Percentiles rank a stretch among this genome's conserved stretches.
phyloP scores from a whole-genome alignment of 768 basidiomycete species.

The Macrolepiota fuliginosa region DNA sequence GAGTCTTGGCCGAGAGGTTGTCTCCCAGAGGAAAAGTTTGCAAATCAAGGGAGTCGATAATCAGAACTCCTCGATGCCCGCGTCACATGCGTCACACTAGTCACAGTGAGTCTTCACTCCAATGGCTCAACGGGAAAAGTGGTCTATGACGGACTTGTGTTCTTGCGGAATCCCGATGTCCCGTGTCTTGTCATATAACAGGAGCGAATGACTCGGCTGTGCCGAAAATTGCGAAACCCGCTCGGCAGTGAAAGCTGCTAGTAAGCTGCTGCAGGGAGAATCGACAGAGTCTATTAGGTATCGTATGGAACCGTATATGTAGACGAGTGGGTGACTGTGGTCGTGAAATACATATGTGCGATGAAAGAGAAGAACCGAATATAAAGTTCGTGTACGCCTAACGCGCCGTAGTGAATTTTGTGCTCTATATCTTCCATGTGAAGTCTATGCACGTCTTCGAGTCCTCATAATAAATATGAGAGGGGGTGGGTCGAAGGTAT shows the following conservation, averaged over 20 bases:
- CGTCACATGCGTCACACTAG: constrained; percentile 6
- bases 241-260: background rate
- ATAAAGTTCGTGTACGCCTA: background rate
- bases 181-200: too few species aligned
- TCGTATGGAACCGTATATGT: background rate
- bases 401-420: background rate
- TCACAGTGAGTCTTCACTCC: background rate
- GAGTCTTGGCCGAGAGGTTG: background rate
- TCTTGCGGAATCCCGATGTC: background rate
- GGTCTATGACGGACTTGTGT: background rate
- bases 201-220: background rate
- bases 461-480: constrained; percentile 11
- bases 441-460: background rate
- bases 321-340: background rate
- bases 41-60: background rate
- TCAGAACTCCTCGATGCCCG: background rate
- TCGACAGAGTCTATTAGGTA: constrained; percentile 6
- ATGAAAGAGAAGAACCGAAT: background rate
- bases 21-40: background rate
- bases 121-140: constrained; percentile 1
- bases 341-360: constrained; percentile 2
- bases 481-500: background rate
- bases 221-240: background rate
- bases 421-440: constrained; percentile 4
- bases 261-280: background rate